Evolutionary conservation across 345 rosid genomes (phyloP), one percentile per base, ranked within the genome.

Genomic region (Pugionium dolabratum): DNA sequence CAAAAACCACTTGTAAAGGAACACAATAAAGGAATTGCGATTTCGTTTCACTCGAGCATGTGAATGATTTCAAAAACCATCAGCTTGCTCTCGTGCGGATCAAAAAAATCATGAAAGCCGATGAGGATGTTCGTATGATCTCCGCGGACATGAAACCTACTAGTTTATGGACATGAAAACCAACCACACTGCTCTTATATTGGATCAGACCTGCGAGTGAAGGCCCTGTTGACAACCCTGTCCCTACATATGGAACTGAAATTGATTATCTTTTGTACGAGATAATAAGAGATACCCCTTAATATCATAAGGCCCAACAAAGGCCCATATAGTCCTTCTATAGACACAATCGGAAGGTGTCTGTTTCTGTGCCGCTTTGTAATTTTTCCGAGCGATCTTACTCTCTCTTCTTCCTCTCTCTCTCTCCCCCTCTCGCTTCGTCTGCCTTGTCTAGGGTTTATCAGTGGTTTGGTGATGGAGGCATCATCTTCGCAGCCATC

Each of bases 71-170:
- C 86, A 92, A 87, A 83, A 93, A 93, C 82, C 98, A 93, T 76
- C 97, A 85, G 82, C 86, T 93, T 36, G 97, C 98, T 9, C 84
- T 93, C 3, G 97, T 96, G 1, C 83, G 97, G 59, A 93, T 90
- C 82, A 93, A 90, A 81, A 93, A 93, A 74, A 93, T 93, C 81
- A 93, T 93, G 98, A 93, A 90, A 73, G 97, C 96, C 11, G 97
- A 93, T 56, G 97, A 93, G 72, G 98, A 93, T 71, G 98, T 93
- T 36, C 97, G 97, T 67, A 93, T 93, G 98, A 93, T 93, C 83
- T 90, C 98, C 4, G 98, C 97, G 2, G 98, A 90, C 18, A 18
- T 18, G 0, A 18, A 18, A 18, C 18, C 18, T 18, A 18, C 18
- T 18, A 18, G 18, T 18, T 18, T 18, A 18, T 18, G 18, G 18